phyloP scores from a whole-genome alignment of 805 yeast species.

The Schwanniomyces yamadae region DNA sequence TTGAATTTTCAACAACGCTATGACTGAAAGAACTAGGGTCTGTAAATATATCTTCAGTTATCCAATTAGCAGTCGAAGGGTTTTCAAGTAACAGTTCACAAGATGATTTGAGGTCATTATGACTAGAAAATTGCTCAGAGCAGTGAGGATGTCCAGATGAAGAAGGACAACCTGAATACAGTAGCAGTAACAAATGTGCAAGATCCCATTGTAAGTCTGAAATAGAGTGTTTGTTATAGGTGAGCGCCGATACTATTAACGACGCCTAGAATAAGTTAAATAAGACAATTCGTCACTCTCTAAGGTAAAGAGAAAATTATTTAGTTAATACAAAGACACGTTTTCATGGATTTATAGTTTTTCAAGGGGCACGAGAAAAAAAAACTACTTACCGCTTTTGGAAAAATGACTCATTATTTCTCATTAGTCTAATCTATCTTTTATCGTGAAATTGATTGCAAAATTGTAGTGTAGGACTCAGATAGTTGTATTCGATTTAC shows the following conservation, averaged over 20 bases:
- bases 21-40: background rate
- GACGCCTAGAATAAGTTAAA: slow-evolving; percentile 1
- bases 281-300: background rate
- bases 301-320: background rate
- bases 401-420: slow-evolving; percentile 3
- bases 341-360: background rate
- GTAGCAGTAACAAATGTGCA: background rate
- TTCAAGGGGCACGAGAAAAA: background rate
- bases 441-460: background rate
- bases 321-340: background rate
- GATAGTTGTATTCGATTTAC: slow-evolving; percentile 2
- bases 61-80: background rate
- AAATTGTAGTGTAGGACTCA: slow-evolving; percentile 5
- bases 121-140: background rate
- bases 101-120: background rate
- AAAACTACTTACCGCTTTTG: slow-evolving; percentile 1
- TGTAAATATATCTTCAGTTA: background rate
- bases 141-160: background rate
- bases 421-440: background rate
- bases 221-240: background rate
- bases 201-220: slow-evolving; percentile 6
- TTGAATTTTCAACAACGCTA: background rate
- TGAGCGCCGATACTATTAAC: slow-evolving; percentile 5
- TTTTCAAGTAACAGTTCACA: background rate
- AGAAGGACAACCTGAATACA: slow-evolving; percentile 2